Evolutionary conservation across 2,329 filamentous ascomycete species (phyloP).

Genomic region (Fusarium graminum): DNA sequence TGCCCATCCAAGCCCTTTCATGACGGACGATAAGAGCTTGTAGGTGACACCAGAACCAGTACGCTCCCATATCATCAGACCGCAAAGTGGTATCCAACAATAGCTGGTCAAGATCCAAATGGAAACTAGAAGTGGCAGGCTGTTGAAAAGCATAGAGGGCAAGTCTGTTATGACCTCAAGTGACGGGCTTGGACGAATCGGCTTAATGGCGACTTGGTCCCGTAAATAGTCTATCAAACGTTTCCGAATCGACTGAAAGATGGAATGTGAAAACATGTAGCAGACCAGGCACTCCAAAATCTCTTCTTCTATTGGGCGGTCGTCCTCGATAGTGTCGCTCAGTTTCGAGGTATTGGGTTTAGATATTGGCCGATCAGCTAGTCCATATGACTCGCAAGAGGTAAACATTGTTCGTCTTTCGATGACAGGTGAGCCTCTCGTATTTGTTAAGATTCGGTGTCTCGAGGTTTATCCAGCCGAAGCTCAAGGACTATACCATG

Average conservation of each 20-base stretch:
- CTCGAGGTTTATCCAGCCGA: neutral
- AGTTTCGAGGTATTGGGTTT: constrained; percentile 1
- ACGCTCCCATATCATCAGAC: constrained; percentile 40
- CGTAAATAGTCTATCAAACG: constrained; percentile 30
- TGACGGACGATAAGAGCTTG: constrained; percentile 11
- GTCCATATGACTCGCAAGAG: neutral
- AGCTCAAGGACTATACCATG: neutral
- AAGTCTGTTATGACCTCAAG: constrained; percentile 34
- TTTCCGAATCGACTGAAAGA: constrained; percentile 27
- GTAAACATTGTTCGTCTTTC: neutral
- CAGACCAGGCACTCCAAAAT: constrained; percentile 16
- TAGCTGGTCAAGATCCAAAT: constrained; percentile 39
- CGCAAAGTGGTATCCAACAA: constrained; percentile 39
- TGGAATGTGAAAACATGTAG: constrained; percentile 38
- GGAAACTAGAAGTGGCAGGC: constrained; percentile 32
- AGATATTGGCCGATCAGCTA: neutral
- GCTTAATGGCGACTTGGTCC: constrained; percentile 31
- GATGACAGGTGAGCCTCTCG: neutral
- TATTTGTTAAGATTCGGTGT: neutral
- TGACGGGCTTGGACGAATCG: constrained; percentile 24
- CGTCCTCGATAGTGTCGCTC: constrained; percentile 2
- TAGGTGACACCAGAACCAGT: constrained; percentile 34
- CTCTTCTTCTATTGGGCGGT: constrained; percentile 27
- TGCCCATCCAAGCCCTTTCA: constrained; percentile 16
- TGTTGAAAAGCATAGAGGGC: constrained; percentile 33